A percentile compares a stretch with the other conserved stretches of the same genome.
phyloP scores from a whole-genome alignment of 495 filamentous ascomycete species.

The Tuber melanosporum region DNA sequence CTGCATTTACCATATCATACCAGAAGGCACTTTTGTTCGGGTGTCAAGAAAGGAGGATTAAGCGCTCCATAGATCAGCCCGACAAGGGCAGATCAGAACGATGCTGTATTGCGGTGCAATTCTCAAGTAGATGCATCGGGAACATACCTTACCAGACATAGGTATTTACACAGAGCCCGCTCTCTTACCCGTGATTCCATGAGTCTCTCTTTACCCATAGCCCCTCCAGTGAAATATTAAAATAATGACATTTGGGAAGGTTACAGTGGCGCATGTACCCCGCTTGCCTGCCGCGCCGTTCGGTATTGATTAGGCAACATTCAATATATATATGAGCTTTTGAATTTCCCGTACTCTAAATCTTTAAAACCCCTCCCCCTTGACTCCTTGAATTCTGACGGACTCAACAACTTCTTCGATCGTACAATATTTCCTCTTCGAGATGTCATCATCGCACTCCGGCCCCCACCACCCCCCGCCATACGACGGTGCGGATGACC shows the following conservation, averaged over 20 bases:
- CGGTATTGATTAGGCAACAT: background rate
- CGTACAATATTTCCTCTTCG: background rate
- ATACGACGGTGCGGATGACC: background rate
- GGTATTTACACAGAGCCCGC: background rate
- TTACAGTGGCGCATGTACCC: background rate
- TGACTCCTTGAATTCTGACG: background rate
- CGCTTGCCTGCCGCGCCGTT: background rate
- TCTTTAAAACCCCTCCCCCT: background rate
- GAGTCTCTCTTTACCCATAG: background rate
- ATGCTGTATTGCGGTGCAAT: background rate
- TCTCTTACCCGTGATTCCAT: background rate
- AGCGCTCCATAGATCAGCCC: background rate
- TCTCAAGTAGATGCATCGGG: background rate
- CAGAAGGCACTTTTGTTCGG: background rate
- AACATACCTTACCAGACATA: background rate
- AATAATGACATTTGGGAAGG: background rate
- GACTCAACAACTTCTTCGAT: background rate
- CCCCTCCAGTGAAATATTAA: background rate
- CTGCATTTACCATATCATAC: background rate
- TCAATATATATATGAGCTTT: background rate
- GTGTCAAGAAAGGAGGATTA: background rate
- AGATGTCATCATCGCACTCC: background rate
- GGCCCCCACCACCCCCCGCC: background rate
- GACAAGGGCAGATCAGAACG: background rate
- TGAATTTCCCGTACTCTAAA: background rate